These are phyloP conservation scores for Sporothrix dimorphospora DNA, from an alignment of 2,329 filamentous ascomycete genomes.

Conservation along the genomic window DNA sequence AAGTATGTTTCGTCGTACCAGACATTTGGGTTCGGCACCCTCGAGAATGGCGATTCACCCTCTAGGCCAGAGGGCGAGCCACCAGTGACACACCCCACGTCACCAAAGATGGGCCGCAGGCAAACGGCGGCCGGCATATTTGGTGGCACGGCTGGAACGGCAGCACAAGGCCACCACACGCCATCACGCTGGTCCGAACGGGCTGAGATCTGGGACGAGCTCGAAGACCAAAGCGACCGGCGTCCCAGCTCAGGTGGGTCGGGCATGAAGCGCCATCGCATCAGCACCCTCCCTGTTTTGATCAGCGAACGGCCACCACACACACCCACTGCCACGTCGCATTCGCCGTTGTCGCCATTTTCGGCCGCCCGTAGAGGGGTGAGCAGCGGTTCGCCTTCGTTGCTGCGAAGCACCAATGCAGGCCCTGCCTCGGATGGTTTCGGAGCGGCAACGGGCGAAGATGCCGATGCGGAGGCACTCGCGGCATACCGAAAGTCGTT, in stretches of 20 bases:
- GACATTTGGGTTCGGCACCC: conserved; percentile 48
- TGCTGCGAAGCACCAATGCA: conserved; percentile 28
- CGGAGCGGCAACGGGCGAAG: conserved; percentile 27
- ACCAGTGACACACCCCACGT: not conserved
- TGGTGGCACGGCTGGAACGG: not conserved
- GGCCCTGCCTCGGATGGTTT: conserved; percentile 31
- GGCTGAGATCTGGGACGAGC: conserved; percentile 84
- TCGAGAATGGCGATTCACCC: conserved; percentile 12
- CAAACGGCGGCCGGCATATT: conserved; percentile 39
- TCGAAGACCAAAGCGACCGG: conserved; percentile 70
- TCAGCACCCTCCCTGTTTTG: conserved; percentile 53
- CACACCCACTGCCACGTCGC: not conserved
- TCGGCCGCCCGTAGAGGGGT: conserved; percentile 41
- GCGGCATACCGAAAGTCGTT: conserved; percentile 32
- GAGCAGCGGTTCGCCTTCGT: conserved; percentile 37
- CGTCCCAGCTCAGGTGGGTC: conserved; percentile 32
- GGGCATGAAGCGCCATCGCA: conserved; percentile 47
- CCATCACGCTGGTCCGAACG: conserved; percentile 64
- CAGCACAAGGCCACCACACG: conserved; percentile 37
- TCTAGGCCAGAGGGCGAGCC: conserved; percentile 4
- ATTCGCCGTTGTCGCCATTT: conserved; percentile 34
- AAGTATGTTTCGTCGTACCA: conserved; percentile 45
- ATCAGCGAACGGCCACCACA: conserved; percentile 38
- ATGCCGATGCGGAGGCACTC: conserved; percentile 36
- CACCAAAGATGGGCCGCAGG: conserved; percentile 41